A percentile compares a stretch with the other conserved stretches of the same genome.
phyloP scores from a whole-genome alignment of 768 basidiomycete species.

The Brasilioporus rufonigricans region DNA sequence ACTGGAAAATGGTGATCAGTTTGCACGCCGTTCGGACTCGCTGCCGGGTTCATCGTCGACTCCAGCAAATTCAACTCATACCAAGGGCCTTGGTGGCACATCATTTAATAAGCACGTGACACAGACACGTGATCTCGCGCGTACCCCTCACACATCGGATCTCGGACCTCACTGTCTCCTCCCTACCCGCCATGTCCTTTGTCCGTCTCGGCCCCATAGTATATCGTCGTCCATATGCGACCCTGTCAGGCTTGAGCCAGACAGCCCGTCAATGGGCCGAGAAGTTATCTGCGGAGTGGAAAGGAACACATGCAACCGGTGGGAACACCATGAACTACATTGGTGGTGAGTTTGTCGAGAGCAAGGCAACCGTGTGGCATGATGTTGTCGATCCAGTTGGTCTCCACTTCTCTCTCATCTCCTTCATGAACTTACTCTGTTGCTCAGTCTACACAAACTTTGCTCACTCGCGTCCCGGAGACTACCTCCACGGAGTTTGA shows the following conservation, averaged over 20 bases:
- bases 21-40: slow-evolving; percentile 14
- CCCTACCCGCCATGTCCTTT: slow-evolving; percentile 25
- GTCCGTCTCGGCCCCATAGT: slow-evolving; percentile 10
- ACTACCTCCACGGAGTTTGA: slow-evolving; percentile 80
- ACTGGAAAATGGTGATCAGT: slow-evolving; percentile 16
- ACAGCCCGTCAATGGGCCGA: slow-evolving; percentile 63
- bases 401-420: slow-evolving; percentile 6
- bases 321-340: slow-evolving; percentile 90
- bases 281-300: slow-evolving; percentile 72
- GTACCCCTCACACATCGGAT: slow-evolving; percentile 10
- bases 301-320: slow-evolving; percentile 84
- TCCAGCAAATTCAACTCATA: background rate
- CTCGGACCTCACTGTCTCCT: background rate
- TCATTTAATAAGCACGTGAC: slow-evolving; percentile 13
- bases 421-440: background rate
- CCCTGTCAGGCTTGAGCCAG: slow-evolving; percentile 50
- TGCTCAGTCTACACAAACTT: slow-evolving; percentile 79
- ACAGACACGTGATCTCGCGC: slow-evolving; percentile 12
- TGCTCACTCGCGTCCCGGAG: slow-evolving; percentile 88
- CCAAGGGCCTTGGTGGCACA: background rate
- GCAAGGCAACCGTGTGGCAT: slow-evolving; percentile 74
- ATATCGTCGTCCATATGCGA: slow-evolving; percentile 40
- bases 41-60: slow-evolving; percentile 21
- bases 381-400: slow-evolving; percentile 88
- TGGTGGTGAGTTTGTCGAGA: slow-evolving; percentile 85